phyloP scores from a whole-genome alignment of 768 basidiomycete genomes.

The Wakefieldia striispora region DNA sequence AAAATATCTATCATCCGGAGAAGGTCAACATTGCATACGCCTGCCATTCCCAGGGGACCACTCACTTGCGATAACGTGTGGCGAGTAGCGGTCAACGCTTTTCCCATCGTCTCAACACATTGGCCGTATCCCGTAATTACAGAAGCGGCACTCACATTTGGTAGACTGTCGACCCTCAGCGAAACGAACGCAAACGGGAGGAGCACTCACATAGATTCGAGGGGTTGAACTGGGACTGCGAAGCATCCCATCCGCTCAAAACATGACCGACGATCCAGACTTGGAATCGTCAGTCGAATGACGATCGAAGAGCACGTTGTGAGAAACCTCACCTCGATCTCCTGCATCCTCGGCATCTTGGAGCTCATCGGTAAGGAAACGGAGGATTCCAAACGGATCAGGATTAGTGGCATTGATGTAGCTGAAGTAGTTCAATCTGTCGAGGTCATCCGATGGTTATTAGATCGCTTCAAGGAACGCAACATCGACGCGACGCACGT shows the following conservation, averaged over 20 bases:
- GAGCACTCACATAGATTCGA: conserved; percentile 41
- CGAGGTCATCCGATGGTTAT: background rate
- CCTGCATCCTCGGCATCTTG: conserved; percentile 51
- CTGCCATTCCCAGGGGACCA: conserved; percentile 6
- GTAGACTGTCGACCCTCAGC: conserved; percentile 33
- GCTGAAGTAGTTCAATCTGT: conserved; percentile 44
- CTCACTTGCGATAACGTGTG: conserved; percentile 47
- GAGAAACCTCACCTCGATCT: conserved; percentile 36
- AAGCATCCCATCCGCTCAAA: conserved; percentile 45
- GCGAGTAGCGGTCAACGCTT: conserved; percentile 46
- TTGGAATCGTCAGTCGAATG: conserved; percentile 7
- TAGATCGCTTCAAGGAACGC: background rate
- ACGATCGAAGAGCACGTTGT: background rate
- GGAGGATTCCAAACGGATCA: conserved; percentile 48
- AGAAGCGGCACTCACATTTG: conserved; percentile 36
- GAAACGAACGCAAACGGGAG: background rate
- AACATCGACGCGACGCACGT: conserved; percentile 21
- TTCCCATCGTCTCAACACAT: background rate
- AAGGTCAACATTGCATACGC: background rate
- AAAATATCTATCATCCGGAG: conserved; percentile 48
- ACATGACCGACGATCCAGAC: conserved; percentile 54
- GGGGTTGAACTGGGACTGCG: conserved; percentile 40
- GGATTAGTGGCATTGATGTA: conserved; percentile 47
- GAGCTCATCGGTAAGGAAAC: conserved; percentile 50
- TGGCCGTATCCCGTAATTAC: too few relatives aligned